Evolutionary conservation across 2,329 filamentous ascomycete genomes (phyloP).

Genomic region (Thermomyces lanuginosus): DNA sequence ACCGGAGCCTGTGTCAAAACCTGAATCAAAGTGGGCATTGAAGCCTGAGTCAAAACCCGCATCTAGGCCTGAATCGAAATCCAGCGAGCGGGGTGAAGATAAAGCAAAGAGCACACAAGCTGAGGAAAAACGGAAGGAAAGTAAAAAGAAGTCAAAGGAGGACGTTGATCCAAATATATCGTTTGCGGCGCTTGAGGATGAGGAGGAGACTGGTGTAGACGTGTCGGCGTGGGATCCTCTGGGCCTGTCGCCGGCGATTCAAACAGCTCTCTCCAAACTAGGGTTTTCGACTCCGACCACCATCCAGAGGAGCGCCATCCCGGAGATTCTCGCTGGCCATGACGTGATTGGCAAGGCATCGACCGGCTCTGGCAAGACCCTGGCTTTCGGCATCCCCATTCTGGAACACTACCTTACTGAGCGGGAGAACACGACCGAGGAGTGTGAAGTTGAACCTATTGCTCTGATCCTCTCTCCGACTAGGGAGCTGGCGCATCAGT

Average conservation of each 20-base stretch:
- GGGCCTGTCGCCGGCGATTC: conserved; percentile 52
- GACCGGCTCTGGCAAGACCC: conserved; percentile 89
- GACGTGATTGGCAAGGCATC: conserved; percentile 93
- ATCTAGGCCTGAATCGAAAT: no score
- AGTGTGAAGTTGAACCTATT: conserved; percentile 36
- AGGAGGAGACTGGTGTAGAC: conserved; percentile 41
- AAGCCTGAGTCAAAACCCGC: no score
- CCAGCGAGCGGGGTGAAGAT: no score
- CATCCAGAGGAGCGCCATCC: conserved; percentile 68
- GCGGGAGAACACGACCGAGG: conserved; percentile 25
- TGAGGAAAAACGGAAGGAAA: conserved; percentile 10
- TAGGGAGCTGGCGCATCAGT: conserved; percentile 81
- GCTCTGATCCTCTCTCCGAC: conserved; percentile 82
- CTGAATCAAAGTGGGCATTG: no score
- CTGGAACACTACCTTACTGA: conserved; percentile 61
- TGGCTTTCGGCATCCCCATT: conserved; percentile 89
- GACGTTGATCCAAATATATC: conserved; percentile 18
- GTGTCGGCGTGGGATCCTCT: conserved; percentile 65
- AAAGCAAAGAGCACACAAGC: no score
- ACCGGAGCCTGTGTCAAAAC: no score
- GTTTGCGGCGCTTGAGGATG: conserved; percentile 23
- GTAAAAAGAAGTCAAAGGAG: conserved; percentile 12
- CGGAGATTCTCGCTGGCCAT: conserved; percentile 62
- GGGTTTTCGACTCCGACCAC: conserved; percentile 65
- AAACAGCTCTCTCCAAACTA: conserved; percentile 61